Evolutionary conservation across 2,329 filamentous ascomycete genomes (phyloP), one percentile per base, ranked within the genome.

Genomic region (Diaporthe humulicola): DNA sequence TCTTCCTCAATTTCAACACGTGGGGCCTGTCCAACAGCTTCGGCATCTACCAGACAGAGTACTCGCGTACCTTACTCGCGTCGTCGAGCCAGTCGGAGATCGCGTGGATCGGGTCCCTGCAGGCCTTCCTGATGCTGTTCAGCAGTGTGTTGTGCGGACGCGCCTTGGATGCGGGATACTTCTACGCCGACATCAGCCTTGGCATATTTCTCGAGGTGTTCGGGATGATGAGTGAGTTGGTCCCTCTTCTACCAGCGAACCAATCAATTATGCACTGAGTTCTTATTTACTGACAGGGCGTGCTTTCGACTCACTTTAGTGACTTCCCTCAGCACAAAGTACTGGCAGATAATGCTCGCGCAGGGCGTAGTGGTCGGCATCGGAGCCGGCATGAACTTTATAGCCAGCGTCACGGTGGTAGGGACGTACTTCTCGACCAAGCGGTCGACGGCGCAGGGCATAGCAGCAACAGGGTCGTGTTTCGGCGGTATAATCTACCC

Each of bases 41-140:
- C 74, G 88, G 88, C 6, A 85, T 89, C 1, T 91, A 88, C 77
- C 88, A 91, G 77, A 87, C 86, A 3, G 90, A 90, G 81, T 91
- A 91, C 77, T 79, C 83, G 70, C 83, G 81, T 56, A 79, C 85
- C 77, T 76, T 83, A 61, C 73, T 88, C 78, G 73, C 78, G 74
- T 60, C 79, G 19, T 80, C 56, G 67, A 79, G 74, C 69, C 80
- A 74, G 64, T 82, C 84, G 1, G 75, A 78, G 36, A 86, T 87
- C 9, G 82, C 86, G 9, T 87, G 82, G 83, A 87, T 89, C n/a
- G 87, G 87, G 17, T 85, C 86, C 5, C 78, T 88, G 5, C 87
- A 89, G 72, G 82, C 82, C 0, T 87, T 86, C 60, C 79, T 90
- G 9, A 82, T 90, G 50, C 79, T 87, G 42, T 79, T 86, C 7